Evolutionary conservation across 2,329 filamentous ascomycete species (phyloP), one percentile per base, ranked within the genome.

Genomic region (Penicillium capsulatum): DNA sequence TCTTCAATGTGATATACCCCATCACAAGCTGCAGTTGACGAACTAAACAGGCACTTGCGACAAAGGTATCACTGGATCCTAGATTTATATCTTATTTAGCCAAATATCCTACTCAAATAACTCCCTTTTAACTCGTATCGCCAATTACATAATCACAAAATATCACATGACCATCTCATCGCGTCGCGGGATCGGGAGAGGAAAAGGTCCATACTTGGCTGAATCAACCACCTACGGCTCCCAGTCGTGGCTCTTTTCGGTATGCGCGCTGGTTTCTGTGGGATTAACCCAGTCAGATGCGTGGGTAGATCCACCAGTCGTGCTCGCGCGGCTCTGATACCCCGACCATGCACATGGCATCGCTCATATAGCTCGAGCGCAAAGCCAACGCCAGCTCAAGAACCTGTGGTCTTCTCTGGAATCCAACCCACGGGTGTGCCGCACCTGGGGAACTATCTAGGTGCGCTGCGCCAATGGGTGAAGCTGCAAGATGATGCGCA

Each of bases 391-490:
- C 48, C 42, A 33, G 24, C 32, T 11, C 40, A 46, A 31, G 43
- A 51, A 7, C 50, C 73, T 39, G 73, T 84, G 43, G 79, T 97
- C 57, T 96, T 98, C 72, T 97, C 92, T 3, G 92, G 90, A 37
- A 98, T 98, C 54, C 92, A 98, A 65, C 92, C 92, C 13, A 98
- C 92, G 0, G 92, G 91, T 24, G 76, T 94, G 16, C 92, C 92
- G 10, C 92, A 98, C 64, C 70, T 98, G 19, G 92, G 92, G 39
- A 98, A 98, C 68, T 98, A 96, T 65, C 76, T 94, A 8, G 92
- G 92, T 17, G 92, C 92, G 11, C 70, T 98, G 39, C 79, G 80
- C 35, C 81, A 88, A 73, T 98, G 92, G 92, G 84, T 85, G 32
- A 74, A 76, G 45, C 73, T 96, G 6, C 91, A 98, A 51, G 71